Evolutionary conservation across 768 basidiomycete species (phyloP).

Genomic region (Pisolithus albus): DNA sequence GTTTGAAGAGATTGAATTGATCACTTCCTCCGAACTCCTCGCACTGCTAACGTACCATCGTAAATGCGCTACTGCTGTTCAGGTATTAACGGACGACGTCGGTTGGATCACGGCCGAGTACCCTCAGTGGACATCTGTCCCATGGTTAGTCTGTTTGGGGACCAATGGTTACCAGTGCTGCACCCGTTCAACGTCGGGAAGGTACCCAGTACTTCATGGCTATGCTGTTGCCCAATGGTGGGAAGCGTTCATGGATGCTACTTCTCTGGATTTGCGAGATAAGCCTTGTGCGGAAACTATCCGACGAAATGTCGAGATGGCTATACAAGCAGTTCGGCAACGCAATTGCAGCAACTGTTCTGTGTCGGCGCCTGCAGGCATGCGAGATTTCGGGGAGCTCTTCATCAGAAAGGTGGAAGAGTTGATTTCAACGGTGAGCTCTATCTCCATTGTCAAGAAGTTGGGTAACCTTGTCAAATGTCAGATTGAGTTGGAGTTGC

Average conservation of each 20-base stretch:
- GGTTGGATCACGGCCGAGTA: slow-evolving; percentile 14
- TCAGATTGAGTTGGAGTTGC: too few species aligned
- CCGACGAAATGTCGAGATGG: neutral
- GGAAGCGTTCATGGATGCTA: slow-evolving; percentile 14
- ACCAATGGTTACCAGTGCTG: neutral
- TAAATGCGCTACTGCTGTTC: slow-evolving; percentile 9
- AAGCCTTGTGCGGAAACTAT: slow-evolving; percentile 13
- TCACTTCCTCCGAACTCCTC: slow-evolving; percentile 22
- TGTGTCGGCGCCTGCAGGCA: neutral
- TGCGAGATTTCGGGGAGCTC: slow-evolving; percentile 9
- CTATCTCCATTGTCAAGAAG: neutral
- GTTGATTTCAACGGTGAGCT: slow-evolving; percentile 7
- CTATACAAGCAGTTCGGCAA: neutral
- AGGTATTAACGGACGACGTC: neutral
- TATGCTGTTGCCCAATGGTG: slow-evolving; percentile 9
- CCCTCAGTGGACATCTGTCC: neutral
- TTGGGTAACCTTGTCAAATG: too few species aligned
- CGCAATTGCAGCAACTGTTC: neutral
- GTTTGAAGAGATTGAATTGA: slow-evolving; percentile 22
- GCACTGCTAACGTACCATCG: slow-evolving; percentile 17
- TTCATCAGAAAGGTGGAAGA: slow-evolving; percentile 10
- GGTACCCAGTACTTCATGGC: neutral
- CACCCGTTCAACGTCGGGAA: neutral
- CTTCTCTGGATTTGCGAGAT: slow-evolving; percentile 9
- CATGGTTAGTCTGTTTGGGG: neutral